These are phyloP conservation scores for Wickerhamomyces sp. DNA, from an alignment of 1,139 yeast species.

Conservation along the genomic window DNA sequence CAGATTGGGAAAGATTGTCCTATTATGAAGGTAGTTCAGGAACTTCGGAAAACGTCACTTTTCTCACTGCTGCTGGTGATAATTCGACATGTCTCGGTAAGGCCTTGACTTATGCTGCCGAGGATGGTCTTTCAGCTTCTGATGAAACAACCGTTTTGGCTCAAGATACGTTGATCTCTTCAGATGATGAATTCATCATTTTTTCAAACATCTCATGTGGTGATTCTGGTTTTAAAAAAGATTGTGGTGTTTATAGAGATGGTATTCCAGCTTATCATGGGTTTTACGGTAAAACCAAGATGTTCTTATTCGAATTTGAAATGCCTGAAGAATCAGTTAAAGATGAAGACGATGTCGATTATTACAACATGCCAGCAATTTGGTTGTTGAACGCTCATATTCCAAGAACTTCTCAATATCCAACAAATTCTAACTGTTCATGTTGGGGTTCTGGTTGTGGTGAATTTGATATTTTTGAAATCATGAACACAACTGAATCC, in stretches of 20 bases:
- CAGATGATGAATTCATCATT: constrained; percentile 56
- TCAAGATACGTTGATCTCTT: constrained; percentile 42
- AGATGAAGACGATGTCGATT: constrained; percentile 31
- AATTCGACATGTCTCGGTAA: constrained; percentile 57
- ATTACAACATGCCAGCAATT: constrained; percentile 67
- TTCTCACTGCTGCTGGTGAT: constrained; percentile 48
- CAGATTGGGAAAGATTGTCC: constrained; percentile 41
- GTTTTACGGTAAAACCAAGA: constrained; percentile 56
- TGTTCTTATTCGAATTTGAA: constrained; percentile 67
- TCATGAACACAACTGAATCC: constrained; percentile 48
- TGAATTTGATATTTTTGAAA: constrained; percentile 77
- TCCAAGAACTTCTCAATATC: constrained; percentile 76
- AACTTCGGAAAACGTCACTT: constrained; percentile 54
- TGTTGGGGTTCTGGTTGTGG: constrained; percentile 81
- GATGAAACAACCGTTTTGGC: constrained; percentile 43
- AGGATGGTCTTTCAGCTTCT: constrained; percentile 39
- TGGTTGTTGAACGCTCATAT: constrained; percentile 75
- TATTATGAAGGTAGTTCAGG: constrained; percentile 37
- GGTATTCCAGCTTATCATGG: constrained; percentile 76
- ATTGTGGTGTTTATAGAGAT: constrained; percentile 67
- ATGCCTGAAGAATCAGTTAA: constrained; percentile 46
- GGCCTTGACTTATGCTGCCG: constrained; percentile 49
- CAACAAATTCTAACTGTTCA: constrained; percentile 56
- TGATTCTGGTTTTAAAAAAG: constrained; percentile 36
- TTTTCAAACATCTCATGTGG: constrained; percentile 56